Evolutionary conservation across 805 yeast genomes (phyloP).

Genomic region (Pichia ethanolica): DNA sequence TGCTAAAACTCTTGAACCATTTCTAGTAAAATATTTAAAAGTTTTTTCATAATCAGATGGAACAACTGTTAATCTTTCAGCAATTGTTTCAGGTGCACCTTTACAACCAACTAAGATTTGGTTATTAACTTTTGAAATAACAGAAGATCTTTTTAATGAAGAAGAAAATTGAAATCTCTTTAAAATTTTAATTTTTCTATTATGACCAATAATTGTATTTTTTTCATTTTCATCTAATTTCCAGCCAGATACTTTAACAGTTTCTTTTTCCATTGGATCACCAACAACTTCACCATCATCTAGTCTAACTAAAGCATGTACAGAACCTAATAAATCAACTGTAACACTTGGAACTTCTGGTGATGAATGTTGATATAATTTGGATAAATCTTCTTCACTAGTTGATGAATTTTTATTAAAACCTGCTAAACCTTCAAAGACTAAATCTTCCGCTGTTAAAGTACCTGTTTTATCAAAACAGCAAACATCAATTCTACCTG

Average conservation of each 20-base stretch:
- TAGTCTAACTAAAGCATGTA: conserved; percentile 88
- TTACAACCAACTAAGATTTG: conserved; percentile 75
- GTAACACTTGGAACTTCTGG: conserved; percentile 63
- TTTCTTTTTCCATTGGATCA: conserved; percentile 98
- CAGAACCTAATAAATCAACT: conserved; percentile 76
- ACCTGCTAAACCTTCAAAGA: conserved; percentile 94
- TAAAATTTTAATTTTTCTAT: conserved; percentile 53
- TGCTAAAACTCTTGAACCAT: conserved; percentile 96
- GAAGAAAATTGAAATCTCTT: conserved; percentile 98
- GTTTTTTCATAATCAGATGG: conserved; percentile 79
- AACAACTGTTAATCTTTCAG: conserved; percentile 59
- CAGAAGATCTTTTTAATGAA: conserved; percentile 89
- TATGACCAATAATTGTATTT: conserved; percentile 48
- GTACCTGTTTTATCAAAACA: conserved; percentile 99
- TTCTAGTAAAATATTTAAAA: conserved; percentile 84
- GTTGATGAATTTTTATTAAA: conserved; percentile 29
- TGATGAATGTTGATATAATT: conserved; percentile 42
- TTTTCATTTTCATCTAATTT: conserved; percentile 55
- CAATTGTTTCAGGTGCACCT: conserved; percentile 97
- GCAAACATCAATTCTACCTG: conserved; percentile 97
- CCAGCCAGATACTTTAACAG: conserved; percentile 85
- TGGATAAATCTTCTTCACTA: conserved; percentile 37
- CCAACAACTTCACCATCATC: conserved; percentile 98
- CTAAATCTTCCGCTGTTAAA: conserved; percentile 91
- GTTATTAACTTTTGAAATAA: conserved; percentile 52